These are phyloP conservation scores for Murraya koenigii DNA, from an alignment of 345 rosid species.

Conservation along the genomic window DNA sequence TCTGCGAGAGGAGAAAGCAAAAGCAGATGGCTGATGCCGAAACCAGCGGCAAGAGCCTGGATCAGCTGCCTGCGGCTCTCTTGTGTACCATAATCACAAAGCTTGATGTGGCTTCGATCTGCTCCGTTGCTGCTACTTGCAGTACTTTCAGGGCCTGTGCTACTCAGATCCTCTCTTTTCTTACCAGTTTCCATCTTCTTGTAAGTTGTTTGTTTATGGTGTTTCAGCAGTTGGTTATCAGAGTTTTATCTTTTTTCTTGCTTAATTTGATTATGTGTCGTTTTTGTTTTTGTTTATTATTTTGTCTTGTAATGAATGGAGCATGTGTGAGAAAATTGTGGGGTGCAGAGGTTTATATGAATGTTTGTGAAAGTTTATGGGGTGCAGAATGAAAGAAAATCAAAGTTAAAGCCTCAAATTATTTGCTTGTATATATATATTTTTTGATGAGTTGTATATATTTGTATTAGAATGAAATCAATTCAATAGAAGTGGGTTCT, in stretches of 20 bases:
- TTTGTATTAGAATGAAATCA: not conserved
- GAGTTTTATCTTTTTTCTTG: not conserved
- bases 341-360: not conserved
- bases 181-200: constrained; percentile 69
- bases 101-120: constrained; percentile 76
- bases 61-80: constrained; percentile 66
- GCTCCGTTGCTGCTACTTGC: constrained; percentile 74
- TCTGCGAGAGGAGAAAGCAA: not conserved
- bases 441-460: not conserved
- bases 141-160: constrained; percentile 47
- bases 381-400: not conserved
- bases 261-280: not conserved
- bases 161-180: constrained; percentile 67
- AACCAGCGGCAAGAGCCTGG: constrained; percentile 39
- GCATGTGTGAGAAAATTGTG: not conserved
- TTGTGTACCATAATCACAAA: constrained; percentile 65
- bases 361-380: not conserved
- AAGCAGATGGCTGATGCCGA: constrained; percentile 18
- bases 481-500: not conserved
- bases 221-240: not conserved
- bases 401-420: not conserved
- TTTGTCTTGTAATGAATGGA: not conserved
- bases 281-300: not conserved
- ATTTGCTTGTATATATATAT: too few relatives aligned
- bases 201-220: constrained; percentile 29